These are phyloP conservation scores for Aegle marmelos DNA, from an alignment of 345 rosid species.

Conservation along the genomic window DNA sequence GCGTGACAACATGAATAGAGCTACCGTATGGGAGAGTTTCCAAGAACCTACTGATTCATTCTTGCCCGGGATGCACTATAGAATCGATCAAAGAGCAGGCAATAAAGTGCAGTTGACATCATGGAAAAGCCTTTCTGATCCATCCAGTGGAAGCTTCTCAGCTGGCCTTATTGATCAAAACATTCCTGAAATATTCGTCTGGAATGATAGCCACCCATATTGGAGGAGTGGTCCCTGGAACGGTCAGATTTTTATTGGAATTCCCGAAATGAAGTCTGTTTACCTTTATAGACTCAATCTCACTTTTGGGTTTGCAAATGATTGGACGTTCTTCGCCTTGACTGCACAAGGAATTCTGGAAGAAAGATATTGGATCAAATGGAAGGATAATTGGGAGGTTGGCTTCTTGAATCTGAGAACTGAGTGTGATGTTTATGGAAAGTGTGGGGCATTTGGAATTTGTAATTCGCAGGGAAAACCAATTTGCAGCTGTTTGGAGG, in stretches of 20 bases:
- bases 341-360: background rate
- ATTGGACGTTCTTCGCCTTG: background rate
- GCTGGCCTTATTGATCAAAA: slow-evolving; percentile 23
- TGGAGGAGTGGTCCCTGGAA: slow-evolving; percentile 47
- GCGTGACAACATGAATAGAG: slow-evolving; percentile 8
- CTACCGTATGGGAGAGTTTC: slow-evolving; percentile 58
- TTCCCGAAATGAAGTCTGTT: slow-evolving; percentile 14
- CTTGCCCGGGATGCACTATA: slow-evolving; percentile 37
- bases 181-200: slow-evolving; percentile 38
- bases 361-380: background rate
- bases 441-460: slow-evolving; percentile 48
- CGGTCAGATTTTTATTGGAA: slow-evolving; percentile 22
- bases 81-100: slow-evolving; percentile 23
- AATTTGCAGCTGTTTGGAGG: slow-evolving; percentile 50
- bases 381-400: slow-evolving; percentile 17
- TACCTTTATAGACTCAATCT: slow-evolving; percentile 17
- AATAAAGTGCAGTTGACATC: slow-evolving; percentile 33
- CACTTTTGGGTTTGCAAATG: background rate
- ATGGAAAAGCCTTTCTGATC: slow-evolving; percentile 55
- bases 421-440: slow-evolving; percentile 44
- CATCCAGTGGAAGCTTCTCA: slow-evolving; percentile 48
- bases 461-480: slow-evolving; percentile 27
- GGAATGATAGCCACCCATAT: slow-evolving; percentile 36
- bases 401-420: background rate
- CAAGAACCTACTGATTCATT: slow-evolving; percentile 34